These are phyloP conservation scores for Neofusicoccum kwambonambiense DNA, from an alignment of 2,329 filamentous ascomycete species.

Conservation along the genomic window DNA sequence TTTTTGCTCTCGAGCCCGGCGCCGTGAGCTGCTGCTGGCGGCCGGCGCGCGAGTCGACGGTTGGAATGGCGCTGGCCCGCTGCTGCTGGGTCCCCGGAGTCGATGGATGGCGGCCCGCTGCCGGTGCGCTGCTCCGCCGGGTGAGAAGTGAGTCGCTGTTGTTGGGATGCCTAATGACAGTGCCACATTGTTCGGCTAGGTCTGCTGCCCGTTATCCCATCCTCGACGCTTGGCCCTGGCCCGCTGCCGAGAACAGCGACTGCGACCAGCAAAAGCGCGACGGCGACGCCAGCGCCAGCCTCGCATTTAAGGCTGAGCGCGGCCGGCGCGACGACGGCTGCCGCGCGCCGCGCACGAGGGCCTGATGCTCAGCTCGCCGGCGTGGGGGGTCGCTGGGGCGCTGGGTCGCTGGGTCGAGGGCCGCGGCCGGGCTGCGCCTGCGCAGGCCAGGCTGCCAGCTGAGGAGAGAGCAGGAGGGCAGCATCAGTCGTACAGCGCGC, in stretches of 20 bases:
- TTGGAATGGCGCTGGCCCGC: not conserved
- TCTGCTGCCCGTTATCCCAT: conserved; percentile 12
- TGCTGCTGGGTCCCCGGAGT: conserved; percentile 4
- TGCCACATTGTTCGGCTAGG: conserved; percentile 13
- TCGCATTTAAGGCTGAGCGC: not conserved
- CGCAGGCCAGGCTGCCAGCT: not conserved
- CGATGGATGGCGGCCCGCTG: conserved; percentile 10
- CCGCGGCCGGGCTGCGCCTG: not conserved
- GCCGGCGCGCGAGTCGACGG: not conserved
- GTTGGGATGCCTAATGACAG: conserved; percentile 10
- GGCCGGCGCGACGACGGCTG: not conserved
- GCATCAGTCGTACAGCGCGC: not conserved
- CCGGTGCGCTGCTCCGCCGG: conserved; percentile 11
- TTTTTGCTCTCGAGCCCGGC: not conserved
- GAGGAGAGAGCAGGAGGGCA: not conserved
- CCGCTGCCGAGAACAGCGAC: conserved; percentile 12
- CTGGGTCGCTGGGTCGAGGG: not conserved
- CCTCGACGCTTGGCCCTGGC: conserved; percentile 15
- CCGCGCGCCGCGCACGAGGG: not conserved
- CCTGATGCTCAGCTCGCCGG: not conserved
- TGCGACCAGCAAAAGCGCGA: not conserved
- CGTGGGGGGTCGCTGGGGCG: not conserved
- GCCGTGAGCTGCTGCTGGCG: not conserved
- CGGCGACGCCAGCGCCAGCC: not conserved
- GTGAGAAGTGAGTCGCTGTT: conserved; percentile 9